Evolutionary conservation across 768 basidiomycete genomes (phyloP).

Genomic region (Udeniomyces megalosporus): DNA sequence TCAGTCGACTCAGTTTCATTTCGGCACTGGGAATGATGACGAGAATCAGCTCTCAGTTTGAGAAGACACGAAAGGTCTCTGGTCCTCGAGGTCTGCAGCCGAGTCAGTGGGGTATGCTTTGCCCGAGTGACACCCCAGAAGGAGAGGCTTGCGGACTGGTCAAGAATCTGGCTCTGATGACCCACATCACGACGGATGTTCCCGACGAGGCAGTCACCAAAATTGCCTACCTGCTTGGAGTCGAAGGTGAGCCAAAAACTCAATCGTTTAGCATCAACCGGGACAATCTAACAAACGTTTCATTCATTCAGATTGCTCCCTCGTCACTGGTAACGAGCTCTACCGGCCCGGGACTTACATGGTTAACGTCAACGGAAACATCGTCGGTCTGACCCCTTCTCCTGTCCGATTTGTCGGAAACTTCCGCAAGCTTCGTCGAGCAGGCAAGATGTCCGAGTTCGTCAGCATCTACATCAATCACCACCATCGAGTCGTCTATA

Average conservation of each 20-base stretch:
- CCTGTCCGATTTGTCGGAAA: constrained; percentile 71
- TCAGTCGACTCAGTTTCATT: constrained; percentile 88
- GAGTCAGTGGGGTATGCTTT: constrained; percentile 97
- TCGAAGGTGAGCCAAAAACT: constrained; percentile 58
- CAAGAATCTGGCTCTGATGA: constrained; percentile 97
- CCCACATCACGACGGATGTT: constrained; percentile 97
- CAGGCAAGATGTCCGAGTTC: constrained; percentile 85
- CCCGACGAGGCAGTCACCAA: constrained; percentile 86
- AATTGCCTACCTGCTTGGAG: constrained; percentile 84
- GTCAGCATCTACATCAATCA: constrained; percentile 92
- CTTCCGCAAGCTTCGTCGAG: constrained; percentile 82
- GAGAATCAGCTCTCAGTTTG: constrained; percentile 93
- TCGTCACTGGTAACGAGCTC: constrained; percentile 86
- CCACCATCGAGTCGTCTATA: constrained; percentile 85
- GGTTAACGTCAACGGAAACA: constrained; percentile 91
- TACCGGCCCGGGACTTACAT: constrained; percentile 84
- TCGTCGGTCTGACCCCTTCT: constrained; percentile 78
- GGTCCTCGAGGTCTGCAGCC: constrained; percentile 94
- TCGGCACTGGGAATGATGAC: constrained; percentile 99
- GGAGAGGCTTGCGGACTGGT: constrained; percentile 98
- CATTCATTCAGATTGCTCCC: constrained; percentile 52
- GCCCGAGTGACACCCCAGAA: constrained; percentile 97
- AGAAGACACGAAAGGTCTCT: constrained; percentile 96
- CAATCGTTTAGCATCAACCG: too few species aligned
- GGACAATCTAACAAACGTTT: too few species aligned